Percentiles rank a stretch among this genome's conserved stretches.
Evolutionary conservation across 2,329 filamentous ascomycete genomes (phyloP).

Genomic region (Trichoderma oligosporum): DNA sequence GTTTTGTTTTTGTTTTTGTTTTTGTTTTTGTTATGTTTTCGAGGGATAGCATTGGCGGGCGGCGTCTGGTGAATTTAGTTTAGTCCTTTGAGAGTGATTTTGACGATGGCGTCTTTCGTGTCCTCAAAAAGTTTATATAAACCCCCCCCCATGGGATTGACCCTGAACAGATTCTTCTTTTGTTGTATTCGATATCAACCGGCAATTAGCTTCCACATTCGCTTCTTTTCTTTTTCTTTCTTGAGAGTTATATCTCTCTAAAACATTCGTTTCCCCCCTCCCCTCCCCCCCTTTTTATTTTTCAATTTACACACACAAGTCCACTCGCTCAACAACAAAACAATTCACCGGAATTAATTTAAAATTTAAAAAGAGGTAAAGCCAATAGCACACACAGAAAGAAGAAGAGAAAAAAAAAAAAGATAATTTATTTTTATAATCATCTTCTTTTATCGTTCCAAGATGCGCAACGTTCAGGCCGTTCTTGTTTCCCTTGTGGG

Average conservation of each 20-base stretch:
- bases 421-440: neutral
- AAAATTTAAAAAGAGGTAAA: too few species aligned
- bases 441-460: neutral
- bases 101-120: neutral
- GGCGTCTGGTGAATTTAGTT: too few species aligned
- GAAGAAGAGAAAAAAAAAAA: neutral
- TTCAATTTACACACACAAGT: too few species aligned
- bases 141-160: neutral
- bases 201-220: conserved; percentile 5
- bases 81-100: too few species aligned
- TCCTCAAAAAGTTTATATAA: neutral
- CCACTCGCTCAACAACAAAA: too few species aligned
- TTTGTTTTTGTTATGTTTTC: conserved; percentile 9
- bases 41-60: neutral
- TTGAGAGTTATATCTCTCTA: neutral
- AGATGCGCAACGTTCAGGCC: conserved; percentile 26
- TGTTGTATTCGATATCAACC: neutral
- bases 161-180: neutral
- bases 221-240: neutral
- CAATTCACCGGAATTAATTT: too few species aligned
- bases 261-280: conserved; percentile 1
- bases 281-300: neutral
- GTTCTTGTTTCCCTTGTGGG: conserved; percentile 27
- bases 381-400: neutral
- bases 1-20: neutral